Evolutionary conservation across 2,329 filamentous ascomycete genomes (phyloP).

Genomic region (Ophiostoma piceae): DNA sequence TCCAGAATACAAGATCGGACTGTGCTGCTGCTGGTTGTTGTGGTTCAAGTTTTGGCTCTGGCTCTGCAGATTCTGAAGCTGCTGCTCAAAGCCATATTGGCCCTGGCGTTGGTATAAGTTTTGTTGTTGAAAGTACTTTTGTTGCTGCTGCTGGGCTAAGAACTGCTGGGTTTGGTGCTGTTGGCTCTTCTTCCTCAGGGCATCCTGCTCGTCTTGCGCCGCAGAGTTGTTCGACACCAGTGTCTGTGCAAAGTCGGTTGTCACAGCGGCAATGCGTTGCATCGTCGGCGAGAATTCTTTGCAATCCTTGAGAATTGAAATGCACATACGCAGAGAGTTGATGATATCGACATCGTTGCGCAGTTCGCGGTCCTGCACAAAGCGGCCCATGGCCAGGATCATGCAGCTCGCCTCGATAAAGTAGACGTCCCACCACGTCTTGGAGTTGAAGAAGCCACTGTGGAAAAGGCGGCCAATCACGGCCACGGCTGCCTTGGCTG

Average conservation of each 20-base stretch:
- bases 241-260: slow-evolving; percentile 24
- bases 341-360: slow-evolving; percentile 20
- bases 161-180: slow-evolving; percentile 13
- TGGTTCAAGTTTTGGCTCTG: background rate
- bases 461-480: slow-evolving; percentile 24
- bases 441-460: slow-evolving; percentile 26
- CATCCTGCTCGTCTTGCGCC: background rate
- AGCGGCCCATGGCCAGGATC: slow-evolving; percentile 26
- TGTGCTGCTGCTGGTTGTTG: slow-evolving; percentile 8
- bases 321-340: slow-evolving; percentile 22
- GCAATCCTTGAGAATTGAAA: slow-evolving; percentile 24
- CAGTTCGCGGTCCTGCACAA: slow-evolving; percentile 22
- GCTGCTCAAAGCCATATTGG: background rate
- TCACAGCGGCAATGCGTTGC: slow-evolving; percentile 26
- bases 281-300: slow-evolving; percentile 27
- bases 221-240: slow-evolving; percentile 17
- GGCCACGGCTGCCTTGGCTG: slow-evolving; percentile 24
- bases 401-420: slow-evolving; percentile 27
- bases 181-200: background rate
- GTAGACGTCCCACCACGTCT: slow-evolving; percentile 28
- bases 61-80: background rate
- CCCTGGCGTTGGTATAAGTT: background rate
- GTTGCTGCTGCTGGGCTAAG: slow-evolving; percentile 13
- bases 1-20: background rate
- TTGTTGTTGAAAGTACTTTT: slow-evolving; percentile 13